Evolutionary conservation across 2,329 filamentous ascomycete genomes (phyloP).

Genomic region (Coniochaeta prunicola): DNA sequence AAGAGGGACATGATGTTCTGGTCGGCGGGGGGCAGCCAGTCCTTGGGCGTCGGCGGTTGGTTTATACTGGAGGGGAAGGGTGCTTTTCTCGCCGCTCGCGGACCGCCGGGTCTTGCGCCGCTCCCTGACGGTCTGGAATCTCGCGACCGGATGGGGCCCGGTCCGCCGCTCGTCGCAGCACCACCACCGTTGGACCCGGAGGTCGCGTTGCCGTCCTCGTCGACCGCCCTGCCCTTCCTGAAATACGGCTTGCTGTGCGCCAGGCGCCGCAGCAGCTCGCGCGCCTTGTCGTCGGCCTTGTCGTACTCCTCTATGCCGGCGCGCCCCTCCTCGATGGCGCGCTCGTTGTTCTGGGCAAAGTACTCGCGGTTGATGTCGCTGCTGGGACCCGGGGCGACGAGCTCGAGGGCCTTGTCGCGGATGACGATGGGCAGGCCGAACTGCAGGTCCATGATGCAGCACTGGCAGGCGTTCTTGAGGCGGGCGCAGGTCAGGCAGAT

Average conservation of each 20-base stretch:
- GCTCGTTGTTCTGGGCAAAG: conserved; percentile 96
- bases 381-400: conserved; percentile 89
- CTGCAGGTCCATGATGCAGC: conserved; percentile 95
- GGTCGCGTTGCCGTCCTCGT: conserved; percentile 38
- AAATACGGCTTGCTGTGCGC: conserved; percentile 95
- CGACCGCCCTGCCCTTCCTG: conserved; percentile 73
- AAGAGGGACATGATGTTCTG: conserved; percentile 88
- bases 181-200: conserved; percentile 28
- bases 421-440: conserved; percentile 94
- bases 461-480: conserved; percentile 97
- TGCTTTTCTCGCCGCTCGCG: conserved; percentile 31
- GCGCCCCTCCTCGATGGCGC: conserved; percentile 85
- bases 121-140: conserved; percentile 48
- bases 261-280: conserved; percentile 75
- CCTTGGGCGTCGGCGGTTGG: conserved; percentile 71
- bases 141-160: conserved; percentile 73
- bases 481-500: conserved; percentile 96
- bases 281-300: conserved; percentile 93
- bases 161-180: conserved; percentile 52
- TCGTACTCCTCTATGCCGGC: conserved; percentile 85
- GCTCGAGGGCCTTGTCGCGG: conserved; percentile 92
- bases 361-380: conserved; percentile 95
- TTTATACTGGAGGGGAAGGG: conserved; percentile 55
- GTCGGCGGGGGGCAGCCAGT: conserved; percentile 80
- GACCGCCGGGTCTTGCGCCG: conserved; percentile 39